Percentiles rank a stretch among this genome's conserved stretches.
These are phyloP conservation scores for Xanthoconium purpureum DNA, from an alignment of 768 basidiomycete species.

Conservation along the genomic window DNA sequence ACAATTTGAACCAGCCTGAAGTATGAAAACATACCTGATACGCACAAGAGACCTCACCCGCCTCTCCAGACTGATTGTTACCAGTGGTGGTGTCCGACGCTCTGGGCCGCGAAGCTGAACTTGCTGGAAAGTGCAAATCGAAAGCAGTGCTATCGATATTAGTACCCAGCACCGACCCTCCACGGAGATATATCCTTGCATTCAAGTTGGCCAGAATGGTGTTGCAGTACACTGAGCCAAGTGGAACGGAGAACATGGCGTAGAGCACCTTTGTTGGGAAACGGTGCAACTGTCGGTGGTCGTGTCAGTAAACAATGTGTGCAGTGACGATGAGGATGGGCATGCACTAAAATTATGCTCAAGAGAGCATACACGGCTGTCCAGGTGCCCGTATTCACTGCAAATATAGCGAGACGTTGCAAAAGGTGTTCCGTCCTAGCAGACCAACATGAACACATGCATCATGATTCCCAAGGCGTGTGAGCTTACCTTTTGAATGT, in stretches of 20 bases:
- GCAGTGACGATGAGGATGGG: too few relatives aligned
- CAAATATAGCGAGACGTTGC: slow-evolving; percentile 12
- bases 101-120: too few relatives aligned
- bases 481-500: neutral
- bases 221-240: slow-evolving; percentile 10
- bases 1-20: too few relatives aligned
- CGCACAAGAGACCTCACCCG: too few relatives aligned
- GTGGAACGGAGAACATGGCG: neutral
- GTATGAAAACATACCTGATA: too few relatives aligned
- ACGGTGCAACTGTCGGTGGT: neutral
- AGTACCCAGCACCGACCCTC: too few relatives aligned
- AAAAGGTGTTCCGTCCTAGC: slow-evolving; percentile 7
- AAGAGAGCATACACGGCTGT: slow-evolving; percentile 41
- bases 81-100: too few relatives aligned
- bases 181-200: neutral
- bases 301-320: neutral
- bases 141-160: too few relatives aligned
- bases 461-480: neutral
- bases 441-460: neutral
- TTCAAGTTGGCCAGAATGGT: neutral
- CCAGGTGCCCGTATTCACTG: slow-evolving; percentile 37
- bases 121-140: too few relatives aligned
- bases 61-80: too few relatives aligned
- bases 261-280: neutral
- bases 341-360: slow-evolving; percentile 6